These are phyloP conservation scores for Akanthomyces uredinophilus DNA, from an alignment of 2,329 filamentous ascomycete genomes.

Conservation along the genomic window DNA sequence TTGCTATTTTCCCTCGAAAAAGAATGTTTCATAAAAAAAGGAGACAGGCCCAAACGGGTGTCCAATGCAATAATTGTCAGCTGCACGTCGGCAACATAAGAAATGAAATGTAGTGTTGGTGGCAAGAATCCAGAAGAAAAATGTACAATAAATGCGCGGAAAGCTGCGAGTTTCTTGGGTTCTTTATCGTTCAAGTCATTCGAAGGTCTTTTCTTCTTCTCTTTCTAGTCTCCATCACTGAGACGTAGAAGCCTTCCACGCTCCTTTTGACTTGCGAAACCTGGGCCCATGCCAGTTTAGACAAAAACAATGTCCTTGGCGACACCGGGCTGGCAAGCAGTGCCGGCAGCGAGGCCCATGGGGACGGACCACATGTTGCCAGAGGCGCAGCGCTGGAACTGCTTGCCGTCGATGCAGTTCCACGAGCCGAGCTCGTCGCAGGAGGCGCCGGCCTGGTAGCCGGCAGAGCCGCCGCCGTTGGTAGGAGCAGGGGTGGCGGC, in stretches of 20 bases:
- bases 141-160: not conserved
- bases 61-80: slow-evolving; percentile 1
- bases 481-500: slow-evolving; percentile 6
- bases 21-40: not conserved
- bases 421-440: slow-evolving; percentile 52
- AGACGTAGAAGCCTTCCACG: not conserved
- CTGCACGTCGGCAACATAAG: not conserved
- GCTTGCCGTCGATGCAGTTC: slow-evolving; percentile 51
- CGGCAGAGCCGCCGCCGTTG: slow-evolving; percentile 18
- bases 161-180: not conserved
- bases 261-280: not conserved
- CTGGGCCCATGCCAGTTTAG: not conserved
- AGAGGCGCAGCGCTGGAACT: slow-evolving; percentile 59
- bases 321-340: slow-evolving; percentile 38
- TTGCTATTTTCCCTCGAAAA: not conserved
- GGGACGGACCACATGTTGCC: slow-evolving; percentile 46
- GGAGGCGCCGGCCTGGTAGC: slow-evolving; percentile 32
- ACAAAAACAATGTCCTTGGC: slow-evolving; percentile 22
- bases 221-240: not conserved
- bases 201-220: not conserved
- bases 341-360: slow-evolving; percentile 49
- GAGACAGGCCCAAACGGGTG: not conserved
- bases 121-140: not conserved
- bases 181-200: not conserved
- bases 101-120: not conserved